Evolutionary conservation across 768 basidiomycete species (phyloP), one percentile per base, ranked within the genome.

Genomic region (Pleurotus djamor): DNA sequence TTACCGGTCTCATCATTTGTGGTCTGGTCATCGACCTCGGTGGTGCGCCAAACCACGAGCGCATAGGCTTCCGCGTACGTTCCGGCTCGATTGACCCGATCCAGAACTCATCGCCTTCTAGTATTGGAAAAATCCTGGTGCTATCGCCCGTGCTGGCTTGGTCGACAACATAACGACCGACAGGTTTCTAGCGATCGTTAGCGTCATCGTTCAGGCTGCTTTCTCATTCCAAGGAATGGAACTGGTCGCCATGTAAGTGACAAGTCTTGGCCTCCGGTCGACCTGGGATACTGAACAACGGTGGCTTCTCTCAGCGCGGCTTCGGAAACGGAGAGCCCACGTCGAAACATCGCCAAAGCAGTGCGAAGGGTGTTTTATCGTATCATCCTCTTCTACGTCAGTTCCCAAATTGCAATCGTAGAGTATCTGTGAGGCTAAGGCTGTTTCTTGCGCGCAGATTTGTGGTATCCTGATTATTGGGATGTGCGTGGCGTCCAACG

Each of bases 181-280:
- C 63, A 74, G 78, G 10, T 82, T 81, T 68, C 71, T 82, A 9
- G 80, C 74, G 0, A 73, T 79, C 47, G 62, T 82, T 17, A 71
- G 69, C 60, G 77, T 79, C 34, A 60, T 82, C n/a, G 74, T 81
- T 21, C 78, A 81, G 64, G 80, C 81, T 12, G 85, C 84, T 1
- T 94, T 91, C 79, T 90, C 90, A 4, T 88, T 86, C 76, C 84
- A 89, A 65, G 89, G 86, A 41, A 84, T 91, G 77, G 91, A 93
- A 67, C 72, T 89, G 44, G 85, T 92, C 41, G 84, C 85, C 32
- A 81, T 89, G 86, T 85, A 63, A 60, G 79, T 67, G 21, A 28
- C 21, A 28, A 28, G 21, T 28, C 21, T 28, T 28, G 21, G 21
- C 21, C 21, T 28, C 21, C 21, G 21, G 21, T 28, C 34, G 5